These are phyloP conservation scores for Cryptomeria japonica DNA, from an alignment of 75 land plant genomes.

Conservation along the genomic window DNA sequence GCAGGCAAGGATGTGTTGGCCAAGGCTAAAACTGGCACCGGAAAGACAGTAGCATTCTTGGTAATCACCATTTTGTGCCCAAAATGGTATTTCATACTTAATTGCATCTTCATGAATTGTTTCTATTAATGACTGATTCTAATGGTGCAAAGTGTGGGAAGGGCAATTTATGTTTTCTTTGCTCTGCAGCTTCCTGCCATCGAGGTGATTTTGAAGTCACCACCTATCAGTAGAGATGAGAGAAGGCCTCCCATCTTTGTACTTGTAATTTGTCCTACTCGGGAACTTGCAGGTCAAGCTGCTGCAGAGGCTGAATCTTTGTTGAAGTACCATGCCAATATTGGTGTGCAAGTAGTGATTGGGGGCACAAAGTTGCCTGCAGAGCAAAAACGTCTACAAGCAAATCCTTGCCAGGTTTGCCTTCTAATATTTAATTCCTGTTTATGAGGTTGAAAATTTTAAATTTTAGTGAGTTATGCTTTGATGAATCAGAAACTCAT, in stretches of 20 bases:
- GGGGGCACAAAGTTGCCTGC: slow-evolving; percentile 78
- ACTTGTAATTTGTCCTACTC: slow-evolving; percentile 89
- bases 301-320: slow-evolving; percentile 81
- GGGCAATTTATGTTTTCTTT: neutral
- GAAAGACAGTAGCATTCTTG: slow-evolving; percentile 98
- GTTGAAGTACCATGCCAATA: slow-evolving; percentile 78
- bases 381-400: slow-evolving; percentile 82
- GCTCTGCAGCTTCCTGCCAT: slow-evolving; percentile 91
- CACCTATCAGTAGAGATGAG: slow-evolving; percentile 36
- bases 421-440: neutral
- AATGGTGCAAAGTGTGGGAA: neutral
- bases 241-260: slow-evolving; percentile 72
- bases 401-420: slow-evolving; percentile 88
- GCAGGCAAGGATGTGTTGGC: slow-evolving; percentile 95
- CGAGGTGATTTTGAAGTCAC: slow-evolving; percentile 67
- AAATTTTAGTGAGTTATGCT: neutral
- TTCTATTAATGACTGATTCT: neutral
- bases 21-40: slow-evolving; percentile 98
- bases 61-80: slow-evolving; percentile 29
- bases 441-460: neutral
- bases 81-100: neutral
- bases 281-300: slow-evolving; percentile 96
- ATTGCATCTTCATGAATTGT: slow-evolving; percentile 4
- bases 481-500: neutral
- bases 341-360: slow-evolving; percentile 94